Percentiles rank a stretch among this genome's conserved stretches.
These are phyloP conservation scores for Periconia digitata DNA, from an alignment of 2,329 filamentous ascomycete genomes.

Conservation along the genomic window DNA sequence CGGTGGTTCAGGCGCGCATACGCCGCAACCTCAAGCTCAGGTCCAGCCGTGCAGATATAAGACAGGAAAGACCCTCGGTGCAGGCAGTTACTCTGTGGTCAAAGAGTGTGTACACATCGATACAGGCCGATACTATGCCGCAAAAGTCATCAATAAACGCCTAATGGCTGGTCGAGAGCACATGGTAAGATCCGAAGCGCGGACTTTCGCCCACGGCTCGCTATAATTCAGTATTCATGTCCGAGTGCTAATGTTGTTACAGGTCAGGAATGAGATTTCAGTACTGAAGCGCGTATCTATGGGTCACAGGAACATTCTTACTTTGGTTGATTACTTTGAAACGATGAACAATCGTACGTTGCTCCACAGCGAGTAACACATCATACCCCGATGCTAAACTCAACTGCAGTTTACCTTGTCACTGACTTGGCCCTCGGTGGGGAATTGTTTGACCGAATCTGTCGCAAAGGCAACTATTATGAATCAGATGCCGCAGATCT, in stretches of 20 bases:
- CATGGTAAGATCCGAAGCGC: conserved; percentile 69
- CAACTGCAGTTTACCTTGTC: conserved; percentile 76
- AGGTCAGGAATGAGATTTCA: conserved; percentile 97
- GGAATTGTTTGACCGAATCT: conserved; percentile 97
- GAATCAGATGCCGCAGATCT: conserved; percentile 95
- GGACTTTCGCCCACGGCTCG: not conserved
- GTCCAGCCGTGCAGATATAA: conserved; percentile 98
- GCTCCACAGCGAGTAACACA: not conserved
- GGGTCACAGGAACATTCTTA: conserved; percentile 97
- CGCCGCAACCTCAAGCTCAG: conserved; percentile 50
- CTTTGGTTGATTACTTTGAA: conserved; percentile 98
- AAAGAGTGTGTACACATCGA: conserved; percentile 99
- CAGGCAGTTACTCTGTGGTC: conserved; percentile 96
- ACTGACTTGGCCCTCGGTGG: conserved; percentile 95
- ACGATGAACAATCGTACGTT: conserved; percentile 90
- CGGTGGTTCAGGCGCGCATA: conserved; percentile 35
- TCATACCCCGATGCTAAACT: conserved; percentile 9
- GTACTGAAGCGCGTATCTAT: conserved; percentile 98
- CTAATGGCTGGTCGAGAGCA: conserved; percentile 97
- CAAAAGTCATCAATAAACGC: conserved; percentile 98
- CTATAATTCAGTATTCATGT: not conserved
- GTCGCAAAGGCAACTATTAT: conserved; percentile 97
- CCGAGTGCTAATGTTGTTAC: conserved; percentile 11
- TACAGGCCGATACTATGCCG: conserved; percentile 95
- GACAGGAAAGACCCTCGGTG: conserved; percentile 95